These are phyloP conservation scores for Aristolochia californica DNA, from an alignment of 164 flowering plant species.

Conservation along the genomic window DNA sequence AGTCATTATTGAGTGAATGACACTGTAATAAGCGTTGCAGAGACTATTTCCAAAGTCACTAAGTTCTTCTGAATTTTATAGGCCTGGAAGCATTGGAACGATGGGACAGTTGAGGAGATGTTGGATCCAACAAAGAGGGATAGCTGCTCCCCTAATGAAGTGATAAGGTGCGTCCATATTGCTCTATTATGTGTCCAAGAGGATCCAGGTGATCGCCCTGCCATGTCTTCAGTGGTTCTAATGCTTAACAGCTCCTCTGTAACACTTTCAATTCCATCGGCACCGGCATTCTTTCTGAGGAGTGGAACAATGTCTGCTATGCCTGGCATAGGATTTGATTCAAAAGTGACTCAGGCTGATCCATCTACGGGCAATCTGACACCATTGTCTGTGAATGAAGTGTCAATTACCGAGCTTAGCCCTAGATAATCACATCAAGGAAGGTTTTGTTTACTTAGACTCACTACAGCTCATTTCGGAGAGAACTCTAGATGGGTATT, in stretches of 20 bases:
- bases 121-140: slow-evolving; percentile 10
- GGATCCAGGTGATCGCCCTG: slow-evolving; percentile 10
- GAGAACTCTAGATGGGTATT: too few relatives aligned
- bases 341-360: too few relatives aligned
- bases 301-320: too few relatives aligned
- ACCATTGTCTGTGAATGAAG: too few relatives aligned
- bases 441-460: too few relatives aligned
- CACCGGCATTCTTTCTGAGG: slow-evolving; percentile 12
- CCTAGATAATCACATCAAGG: too few relatives aligned
- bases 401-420: too few relatives aligned
- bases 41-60: too few relatives aligned
- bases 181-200: slow-evolving; percentile 28
- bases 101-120: slow-evolving; percentile 6
- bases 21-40: background rate
- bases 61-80: background rate
- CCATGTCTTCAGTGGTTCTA: slow-evolving; percentile 11
- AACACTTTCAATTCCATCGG: slow-evolving; percentile 5
- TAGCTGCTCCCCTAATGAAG: slow-evolving; percentile 9
- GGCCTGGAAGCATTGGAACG: slow-evolving; percentile 18
- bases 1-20: background rate
- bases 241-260: slow-evolving; percentile 10
- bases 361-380: too few relatives aligned
- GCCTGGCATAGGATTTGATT: too few relatives aligned
- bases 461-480: too few relatives aligned
- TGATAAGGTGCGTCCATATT: slow-evolving; percentile 22